A percentile compares a stretch with the other conserved stretches of the same genome.
These are phyloP conservation scores for Schwanniomyces yamadae DNA, from an alignment of 805 yeast genomes.

Conservation along the genomic window DNA sequence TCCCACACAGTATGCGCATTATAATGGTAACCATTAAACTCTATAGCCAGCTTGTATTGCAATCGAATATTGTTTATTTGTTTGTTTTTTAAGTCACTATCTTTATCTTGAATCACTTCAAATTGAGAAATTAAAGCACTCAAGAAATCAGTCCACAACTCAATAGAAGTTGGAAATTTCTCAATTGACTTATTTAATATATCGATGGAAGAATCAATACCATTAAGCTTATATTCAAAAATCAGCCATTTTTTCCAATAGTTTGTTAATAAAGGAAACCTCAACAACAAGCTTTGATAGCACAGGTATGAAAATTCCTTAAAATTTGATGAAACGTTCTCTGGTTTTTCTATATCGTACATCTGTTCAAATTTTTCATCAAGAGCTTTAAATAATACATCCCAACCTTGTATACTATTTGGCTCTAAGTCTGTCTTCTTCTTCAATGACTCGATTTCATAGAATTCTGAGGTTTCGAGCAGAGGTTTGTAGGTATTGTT, in stretches of 20 bases:
- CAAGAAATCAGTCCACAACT: conserved; percentile 67
- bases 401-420: conserved; percentile 40
- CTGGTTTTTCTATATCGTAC: conserved; percentile 6
- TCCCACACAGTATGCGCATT: conserved; percentile 85
- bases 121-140: conserved; percentile 44
- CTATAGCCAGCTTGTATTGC: conserved; percentile 50
- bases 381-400: conserved; percentile 30
- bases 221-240: conserved; percentile 55
- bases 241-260: conserved; percentile 66
- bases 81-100: conserved; percentile 18
- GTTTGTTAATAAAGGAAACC: conserved; percentile 58
- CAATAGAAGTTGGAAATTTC: conserved; percentile 57
- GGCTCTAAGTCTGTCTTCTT: conserved; percentile 15
- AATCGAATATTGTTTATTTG: conserved; percentile 29
- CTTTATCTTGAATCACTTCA: conserved; percentile 22
- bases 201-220: conserved; percentile 48
- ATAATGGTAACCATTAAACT: conserved; percentile 65
- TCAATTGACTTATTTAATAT: conserved; percentile 46
- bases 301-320: conserved; percentile 14
- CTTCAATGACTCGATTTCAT: conserved; percentile 1
- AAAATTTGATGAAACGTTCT: conserved; percentile 15
- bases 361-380: conserved; percentile 21
- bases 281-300: conserved; percentile 38
- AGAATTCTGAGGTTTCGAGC: neutral
- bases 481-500: too few species aligned